Evolutionary conservation across 2,329 filamentous ascomycete species (phyloP).

Genomic region (Colletotrichum lupini): DNA sequence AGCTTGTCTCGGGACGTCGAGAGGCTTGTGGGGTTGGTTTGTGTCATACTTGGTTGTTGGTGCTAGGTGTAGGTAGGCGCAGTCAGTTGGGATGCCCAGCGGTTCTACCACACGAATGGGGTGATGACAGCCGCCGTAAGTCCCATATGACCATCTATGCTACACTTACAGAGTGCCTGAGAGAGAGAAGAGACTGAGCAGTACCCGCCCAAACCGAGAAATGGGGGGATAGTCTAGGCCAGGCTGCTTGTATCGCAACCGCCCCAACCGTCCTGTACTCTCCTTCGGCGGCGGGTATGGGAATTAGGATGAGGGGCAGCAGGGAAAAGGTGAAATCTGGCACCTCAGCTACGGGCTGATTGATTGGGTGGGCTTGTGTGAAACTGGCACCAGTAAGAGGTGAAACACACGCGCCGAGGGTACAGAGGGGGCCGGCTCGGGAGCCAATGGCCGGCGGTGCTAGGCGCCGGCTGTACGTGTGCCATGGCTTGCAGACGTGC

Average conservation of each 20-base stretch:
- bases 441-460: conserved; percentile 42
- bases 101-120: neutral
- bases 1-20: conserved; percentile 11
- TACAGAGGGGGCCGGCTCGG: conserved; percentile 21
- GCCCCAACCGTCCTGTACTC: neutral
- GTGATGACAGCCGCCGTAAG: neutral
- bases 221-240: neutral
- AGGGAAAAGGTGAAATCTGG: neutral
- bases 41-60: neutral
- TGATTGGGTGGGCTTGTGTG: conserved; percentile 41
- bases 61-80: neutral
- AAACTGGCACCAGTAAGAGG: conserved; percentile 41
- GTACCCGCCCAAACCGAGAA: neutral
- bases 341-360: neutral
- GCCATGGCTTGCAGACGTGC: conserved; percentile 23
- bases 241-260: neutral
- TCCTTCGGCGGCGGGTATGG: neutral
- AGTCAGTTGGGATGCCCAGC: neutral
- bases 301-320: neutral
- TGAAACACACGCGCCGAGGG: conserved; percentile 44
- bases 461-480: conserved; percentile 41
- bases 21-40: conserved; percentile 9
- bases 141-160: neutral
- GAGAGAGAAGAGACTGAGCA: too few relatives aligned
- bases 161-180: too few relatives aligned